These are phyloP conservation scores for Microcyclospora pomicola DNA, from an alignment of 2,329 filamentous ascomycete genomes.

Conservation along the genomic window DNA sequence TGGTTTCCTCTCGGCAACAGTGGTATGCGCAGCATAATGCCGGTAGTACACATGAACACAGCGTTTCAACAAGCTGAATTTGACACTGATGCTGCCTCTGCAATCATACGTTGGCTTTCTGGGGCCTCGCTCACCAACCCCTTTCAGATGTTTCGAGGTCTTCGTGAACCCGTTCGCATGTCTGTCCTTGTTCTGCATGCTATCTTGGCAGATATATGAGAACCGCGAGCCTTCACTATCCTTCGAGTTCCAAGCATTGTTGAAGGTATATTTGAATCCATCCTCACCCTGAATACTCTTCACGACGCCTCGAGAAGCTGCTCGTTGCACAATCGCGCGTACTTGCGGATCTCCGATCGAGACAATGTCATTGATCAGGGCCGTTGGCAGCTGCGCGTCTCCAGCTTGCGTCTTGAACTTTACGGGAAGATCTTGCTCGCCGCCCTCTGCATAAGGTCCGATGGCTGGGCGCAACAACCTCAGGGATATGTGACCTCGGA, in stretches of 20 bases:
- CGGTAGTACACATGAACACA: constrained; percentile 33
- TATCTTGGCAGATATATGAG: constrained; percentile 38
- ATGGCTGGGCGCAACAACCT: constrained; percentile 16
- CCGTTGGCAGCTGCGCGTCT: constrained; percentile 9
- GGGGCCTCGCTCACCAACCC: constrained; percentile 4
- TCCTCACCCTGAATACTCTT: constrained; percentile 31
- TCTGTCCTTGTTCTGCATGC: constrained; percentile 37
- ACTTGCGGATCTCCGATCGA: constrained; percentile 23
- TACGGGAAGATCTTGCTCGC: constrained; percentile 16
- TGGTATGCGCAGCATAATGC: constrained; percentile 33
- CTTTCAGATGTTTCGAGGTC: constrained; percentile 15
- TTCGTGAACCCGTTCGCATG: constrained; percentile 28
- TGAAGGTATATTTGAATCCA: constrained; percentile 36
- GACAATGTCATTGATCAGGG: constrained; percentile 12
- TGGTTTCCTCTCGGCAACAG: constrained; percentile 31
- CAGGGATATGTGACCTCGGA: constrained; percentile 10
- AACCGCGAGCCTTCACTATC: constrained; percentile 34
- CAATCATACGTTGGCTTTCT: constrained; percentile 36
- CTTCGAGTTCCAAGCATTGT: constrained; percentile 34
- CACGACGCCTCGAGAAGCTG: constrained; percentile 33
- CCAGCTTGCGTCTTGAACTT: constrained; percentile 14
- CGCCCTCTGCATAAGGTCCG: constrained; percentile 17
- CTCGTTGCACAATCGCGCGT: constrained; percentile 32
- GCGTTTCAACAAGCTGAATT: constrained; percentile 31
- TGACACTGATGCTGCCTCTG: constrained; percentile 34